A percentile compares a stretch with the other conserved stretches of the same genome.
These are phyloP conservation scores for Inonotus obliquus DNA, from an alignment of 1,284 basidiomycete species.

Conservation along the genomic window DNA sequence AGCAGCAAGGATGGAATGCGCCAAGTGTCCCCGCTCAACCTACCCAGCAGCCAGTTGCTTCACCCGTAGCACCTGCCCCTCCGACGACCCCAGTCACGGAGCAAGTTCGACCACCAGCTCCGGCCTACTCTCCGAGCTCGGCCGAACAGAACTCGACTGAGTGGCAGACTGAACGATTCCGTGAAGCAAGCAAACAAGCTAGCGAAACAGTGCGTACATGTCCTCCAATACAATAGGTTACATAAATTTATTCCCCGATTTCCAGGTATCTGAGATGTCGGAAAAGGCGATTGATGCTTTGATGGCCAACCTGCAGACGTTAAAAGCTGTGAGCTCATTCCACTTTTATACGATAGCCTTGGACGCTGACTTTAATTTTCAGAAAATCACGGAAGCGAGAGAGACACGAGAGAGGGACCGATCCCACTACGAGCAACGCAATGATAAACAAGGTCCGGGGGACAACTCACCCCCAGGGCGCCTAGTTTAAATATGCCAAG, in stretches of 20 bases:
- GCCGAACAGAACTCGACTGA: not conserved
- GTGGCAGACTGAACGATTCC: conserved; percentile 34
- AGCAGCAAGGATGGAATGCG: not conserved
- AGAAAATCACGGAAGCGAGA: conserved; percentile 64
- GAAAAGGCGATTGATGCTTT: conserved; percentile 65
- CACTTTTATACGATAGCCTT: not conserved
- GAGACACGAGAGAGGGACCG: conserved; percentile 46
- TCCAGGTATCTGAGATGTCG: conserved; percentile 58
- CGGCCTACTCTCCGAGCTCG: not conserved
- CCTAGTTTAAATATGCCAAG: not conserved
- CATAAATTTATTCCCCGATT: conserved; percentile 25
- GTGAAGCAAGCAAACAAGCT: conserved; percentile 46
- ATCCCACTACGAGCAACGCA: conserved; percentile 34
- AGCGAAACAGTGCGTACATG: conserved; percentile 46
- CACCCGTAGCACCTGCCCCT: not conserved
- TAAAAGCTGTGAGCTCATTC: conserved; percentile 49
- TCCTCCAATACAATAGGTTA: conserved; percentile 43
- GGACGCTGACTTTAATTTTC: conserved; percentile 5
- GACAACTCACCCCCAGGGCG: conserved; percentile 16
- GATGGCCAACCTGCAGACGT: conserved; percentile 46
- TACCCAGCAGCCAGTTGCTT: not conserved
- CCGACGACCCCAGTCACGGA: not conserved
- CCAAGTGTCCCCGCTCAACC: not conserved
- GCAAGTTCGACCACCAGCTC: not conserved
- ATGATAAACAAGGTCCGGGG: conserved; percentile 21